Base-by-base conservation (phyloP, 345 rosid species). In the Murraya paniculata region DNA sequence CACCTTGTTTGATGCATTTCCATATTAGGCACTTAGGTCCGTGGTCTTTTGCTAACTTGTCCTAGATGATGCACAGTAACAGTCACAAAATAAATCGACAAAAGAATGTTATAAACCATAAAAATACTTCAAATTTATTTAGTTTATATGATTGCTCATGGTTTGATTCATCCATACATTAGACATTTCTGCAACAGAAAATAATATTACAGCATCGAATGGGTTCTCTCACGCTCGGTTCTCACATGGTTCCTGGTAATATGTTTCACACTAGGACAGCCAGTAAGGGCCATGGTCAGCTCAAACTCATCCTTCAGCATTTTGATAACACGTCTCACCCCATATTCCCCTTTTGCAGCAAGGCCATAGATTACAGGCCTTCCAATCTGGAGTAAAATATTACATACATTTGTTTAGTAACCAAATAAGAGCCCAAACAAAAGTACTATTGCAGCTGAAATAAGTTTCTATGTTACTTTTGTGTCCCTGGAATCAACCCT, bases 271-370 rank as follows among this genome's bases (percentile, higher is more conserved):
- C 72, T 76, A 22, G 95, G 87, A 82, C 94, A 93, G 36, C 98
- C 99, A 25, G 88, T 86, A 22, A 93, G 93, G 7, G 97, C 94
- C 98, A 92, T 90, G 0, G 96, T 85, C 2, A 88, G 86, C 87
- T 91, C 95, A 58, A 95, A 88, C 85, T 95, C 97, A 72, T 87
- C 86, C 87, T 86, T 89, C 59, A 93, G 84, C 98, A 92, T 93
- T 45, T 87, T 85, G 18, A 94, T 78, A 3, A 93, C 94, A 60
- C 80, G 81, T 64, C 38, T 89, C 68, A 80, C 97, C 35, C 98
- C 95, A 25, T 70, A 27, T 85, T 90, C 94, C 30, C 99, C 99
- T 74, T 87, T 90, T 1, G 91, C 93, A 48, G 98, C 97, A 31
- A 95, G 77, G 21, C 97, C 97, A 74, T 73, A 92, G 0, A 90